These are phyloP conservation scores for Zizania latifolia DNA, from an alignment of 176 grass and related monocot species.

Conservation along the genomic window DNA sequence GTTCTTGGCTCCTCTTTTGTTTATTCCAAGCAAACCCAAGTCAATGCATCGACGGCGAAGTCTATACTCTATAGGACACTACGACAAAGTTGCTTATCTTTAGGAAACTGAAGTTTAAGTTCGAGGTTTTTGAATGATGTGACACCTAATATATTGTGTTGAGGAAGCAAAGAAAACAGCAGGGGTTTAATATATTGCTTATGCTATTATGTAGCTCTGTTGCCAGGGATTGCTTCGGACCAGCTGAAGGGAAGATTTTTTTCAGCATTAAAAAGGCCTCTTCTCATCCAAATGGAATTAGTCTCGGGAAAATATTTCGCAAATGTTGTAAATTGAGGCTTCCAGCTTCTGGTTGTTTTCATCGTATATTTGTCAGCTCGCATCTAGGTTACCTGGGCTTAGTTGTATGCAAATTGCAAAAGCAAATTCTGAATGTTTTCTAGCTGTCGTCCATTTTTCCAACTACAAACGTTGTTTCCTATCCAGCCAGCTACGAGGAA, in stretches of 20 bases:
- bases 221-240: no score
- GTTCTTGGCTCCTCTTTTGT: not conserved
- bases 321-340: no score
- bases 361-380: not conserved
- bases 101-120: not conserved
- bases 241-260: no score
- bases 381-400: not conserved
- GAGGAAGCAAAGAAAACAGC: not conserved
- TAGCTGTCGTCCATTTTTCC: not conserved
- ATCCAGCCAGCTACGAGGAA: conserved; percentile 10
- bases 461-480: conserved; percentile 19
- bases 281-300: no score
- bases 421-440: not conserved
- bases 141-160: not conserved
- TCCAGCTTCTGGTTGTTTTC: not conserved
- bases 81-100: not conserved
- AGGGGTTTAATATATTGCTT: no score
- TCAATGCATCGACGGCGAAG: not conserved
- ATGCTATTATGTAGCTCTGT: no score
- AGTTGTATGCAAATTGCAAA: not conserved
- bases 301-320: no score
- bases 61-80: conserved; percentile 8
- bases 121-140: not conserved
- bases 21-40: conserved; percentile 24
- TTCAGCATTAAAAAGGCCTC: no score